Percentiles rank a stretch among this genome's conserved stretches.
Conservation (phyloP, 2,329 filamentous ascomycete genomes). For the Pezicula neosporulosa region DNA sequence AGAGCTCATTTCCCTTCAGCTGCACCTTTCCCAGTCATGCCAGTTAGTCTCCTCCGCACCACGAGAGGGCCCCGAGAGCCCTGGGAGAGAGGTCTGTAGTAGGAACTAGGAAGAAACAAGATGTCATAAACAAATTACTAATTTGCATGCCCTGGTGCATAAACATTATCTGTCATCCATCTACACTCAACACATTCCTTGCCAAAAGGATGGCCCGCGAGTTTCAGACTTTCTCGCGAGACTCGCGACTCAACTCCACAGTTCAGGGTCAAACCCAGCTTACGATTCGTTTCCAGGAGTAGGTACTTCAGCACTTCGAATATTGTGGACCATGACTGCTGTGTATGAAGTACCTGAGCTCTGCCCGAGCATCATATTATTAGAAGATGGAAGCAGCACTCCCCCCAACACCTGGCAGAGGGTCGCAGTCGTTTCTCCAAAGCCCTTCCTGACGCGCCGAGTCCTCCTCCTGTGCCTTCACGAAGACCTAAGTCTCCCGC, state of each 20-base stretch:
- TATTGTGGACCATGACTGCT: background rate
- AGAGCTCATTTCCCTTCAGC: too few relatives aligned
- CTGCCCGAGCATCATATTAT: background rate
- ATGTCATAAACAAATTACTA: too few relatives aligned
- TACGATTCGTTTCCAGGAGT: background rate
- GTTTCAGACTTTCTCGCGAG: background rate
- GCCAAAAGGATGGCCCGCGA: background rate
- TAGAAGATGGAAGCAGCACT: conserved; percentile 7
- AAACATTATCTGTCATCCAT: too few relatives aligned
- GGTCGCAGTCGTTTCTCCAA: conserved; percentile 24
- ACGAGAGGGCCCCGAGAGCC: too few relatives aligned
- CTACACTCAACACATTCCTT: too few relatives aligned
- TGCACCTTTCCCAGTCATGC: too few relatives aligned
- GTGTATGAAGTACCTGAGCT: background rate
- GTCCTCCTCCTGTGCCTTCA: conserved; percentile 3
- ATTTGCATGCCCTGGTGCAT: too few relatives aligned
- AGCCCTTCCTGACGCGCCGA: conserved; percentile 13
- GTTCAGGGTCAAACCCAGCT: background rate
- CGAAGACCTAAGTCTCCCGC: conserved; percentile 2
- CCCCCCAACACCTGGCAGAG: conserved; percentile 15
- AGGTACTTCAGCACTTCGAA: background rate
- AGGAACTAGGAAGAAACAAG: too few relatives aligned
- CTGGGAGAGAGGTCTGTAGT: too few relatives aligned
- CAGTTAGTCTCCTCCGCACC: too few relatives aligned
- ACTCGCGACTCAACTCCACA: background rate